phyloP scores from a whole-genome alignment of 768 basidiomycete species.

The Russula griseocarnosa region DNA sequence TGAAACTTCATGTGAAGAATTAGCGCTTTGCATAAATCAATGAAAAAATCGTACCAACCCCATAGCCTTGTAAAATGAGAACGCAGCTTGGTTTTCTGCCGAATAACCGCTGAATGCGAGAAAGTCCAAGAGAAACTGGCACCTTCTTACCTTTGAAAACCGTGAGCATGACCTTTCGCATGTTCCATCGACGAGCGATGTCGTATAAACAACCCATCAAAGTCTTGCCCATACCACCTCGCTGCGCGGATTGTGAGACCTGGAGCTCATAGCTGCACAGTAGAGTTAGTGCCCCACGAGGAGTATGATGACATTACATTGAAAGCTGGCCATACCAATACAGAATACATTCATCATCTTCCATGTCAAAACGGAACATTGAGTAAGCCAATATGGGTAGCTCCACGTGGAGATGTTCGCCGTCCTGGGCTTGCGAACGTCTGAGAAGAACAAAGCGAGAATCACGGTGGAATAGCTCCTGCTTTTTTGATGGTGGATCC shows the following conservation, averaged over 20 bases:
- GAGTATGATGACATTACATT: slow-evolving; percentile 1
- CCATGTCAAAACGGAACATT: slow-evolving; percentile 73
- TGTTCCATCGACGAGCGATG: slow-evolving; percentile 50
- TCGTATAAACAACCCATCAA: slow-evolving; percentile 48
- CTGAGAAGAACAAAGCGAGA: slow-evolving; percentile 58
- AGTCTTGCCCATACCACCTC: slow-evolving; percentile 55
- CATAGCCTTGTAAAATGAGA: slow-evolving; percentile 48
- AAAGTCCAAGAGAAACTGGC: background rate
- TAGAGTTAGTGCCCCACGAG: background rate
- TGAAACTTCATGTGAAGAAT: slow-evolving; percentile 7
- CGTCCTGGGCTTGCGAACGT: background rate
- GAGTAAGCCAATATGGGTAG: slow-evolving; percentile 39
- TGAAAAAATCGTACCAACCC: slow-evolving; percentile 43
- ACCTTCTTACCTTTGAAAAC: slow-evolving; percentile 59
- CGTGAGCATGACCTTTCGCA: slow-evolving; percentile 73
- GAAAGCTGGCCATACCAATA: slow-evolving; percentile 56
- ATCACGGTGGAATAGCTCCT: slow-evolving; percentile 55
- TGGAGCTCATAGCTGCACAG: slow-evolving; percentile 71
- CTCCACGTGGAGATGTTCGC: slow-evolving; percentile 25
- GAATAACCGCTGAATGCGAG: background rate
- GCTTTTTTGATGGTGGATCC: slow-evolving; percentile 51
- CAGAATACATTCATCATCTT: slow-evolving; percentile 53
- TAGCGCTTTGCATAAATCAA: background rate
- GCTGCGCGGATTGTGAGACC: slow-evolving; percentile 42
- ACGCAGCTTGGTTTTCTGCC: slow-evolving; percentile 45